phyloP scores from a whole-genome alignment of 202 grass and related monocot genomes.

The Cymbopogon flexuosus region DNA sequence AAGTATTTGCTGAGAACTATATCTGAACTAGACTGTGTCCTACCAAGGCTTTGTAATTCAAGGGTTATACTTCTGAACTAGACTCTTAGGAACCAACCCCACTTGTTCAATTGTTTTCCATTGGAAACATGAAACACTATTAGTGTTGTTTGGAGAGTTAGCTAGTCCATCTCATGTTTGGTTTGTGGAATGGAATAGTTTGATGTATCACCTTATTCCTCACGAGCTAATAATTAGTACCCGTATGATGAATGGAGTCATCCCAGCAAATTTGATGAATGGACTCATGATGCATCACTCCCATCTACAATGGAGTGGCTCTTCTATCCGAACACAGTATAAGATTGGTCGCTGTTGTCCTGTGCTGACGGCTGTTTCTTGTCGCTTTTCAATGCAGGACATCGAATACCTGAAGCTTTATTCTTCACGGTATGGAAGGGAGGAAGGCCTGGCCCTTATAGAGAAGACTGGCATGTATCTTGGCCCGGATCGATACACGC shows the following conservation, averaged over 20 bases:
- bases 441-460: conserved; percentile 61
- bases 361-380: conserved; percentile 3
- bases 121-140: background rate
- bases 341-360: background rate
- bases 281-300: no score
- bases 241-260: no score
- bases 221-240: no score
- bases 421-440: conserved; percentile 65
- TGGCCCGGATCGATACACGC: conserved; percentile 67
- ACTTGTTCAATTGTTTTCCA: background rate
- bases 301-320: no score
- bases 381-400: conserved; percentile 45
- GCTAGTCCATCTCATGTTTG: no score
- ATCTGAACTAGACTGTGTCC: background rate
- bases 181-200: no score
- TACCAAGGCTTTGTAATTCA: background rate
- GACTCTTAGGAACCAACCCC: background rate
- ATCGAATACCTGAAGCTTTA: conserved; percentile 91
- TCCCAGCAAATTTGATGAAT: no score
- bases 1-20: background rate
- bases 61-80: background rate
- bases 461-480: conserved; percentile 73
- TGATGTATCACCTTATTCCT: no score
- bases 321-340: no score
- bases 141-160: no score